Conservation (phyloP, 305 asterid species). For the Fraxinus floribunda region DNA sequence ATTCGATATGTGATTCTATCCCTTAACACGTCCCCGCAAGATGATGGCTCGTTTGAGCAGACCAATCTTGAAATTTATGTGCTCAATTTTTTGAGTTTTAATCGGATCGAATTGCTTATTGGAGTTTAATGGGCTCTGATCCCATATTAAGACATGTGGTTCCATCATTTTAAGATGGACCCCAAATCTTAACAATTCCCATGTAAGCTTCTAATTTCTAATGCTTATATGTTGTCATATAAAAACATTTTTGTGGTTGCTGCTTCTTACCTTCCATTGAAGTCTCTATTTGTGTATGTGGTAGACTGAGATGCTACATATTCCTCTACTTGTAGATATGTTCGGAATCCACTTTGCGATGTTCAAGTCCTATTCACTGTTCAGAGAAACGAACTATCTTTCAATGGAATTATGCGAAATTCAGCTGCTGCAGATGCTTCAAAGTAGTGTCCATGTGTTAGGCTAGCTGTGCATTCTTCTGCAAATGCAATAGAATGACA, state of each 20-base stretch:
- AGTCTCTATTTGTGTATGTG: conserved; percentile 3
- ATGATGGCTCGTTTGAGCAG: no score
- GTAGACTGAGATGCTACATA: neutral
- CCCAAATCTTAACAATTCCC: neutral
- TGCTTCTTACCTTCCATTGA: conserved; percentile 15
- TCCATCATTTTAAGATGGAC: no score
- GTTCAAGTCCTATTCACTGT: conserved; percentile 22
- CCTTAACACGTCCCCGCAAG: no score
- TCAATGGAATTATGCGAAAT: conserved; percentile 30
- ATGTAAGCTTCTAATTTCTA: neutral
- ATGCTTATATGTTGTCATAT: neutral
- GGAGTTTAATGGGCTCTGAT: no score
- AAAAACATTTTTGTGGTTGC: neutral
- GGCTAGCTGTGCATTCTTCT: conserved; percentile 27
- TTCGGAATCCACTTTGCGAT: conserved; percentile 16
- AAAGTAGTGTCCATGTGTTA: neutral
- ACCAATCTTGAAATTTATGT: no score
- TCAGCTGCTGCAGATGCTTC: conserved; percentile 25
- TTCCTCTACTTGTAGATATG: conserved; percentile 7
- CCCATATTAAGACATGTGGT: no score
- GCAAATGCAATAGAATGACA: conserved; percentile 37
- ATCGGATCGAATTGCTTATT: no score
- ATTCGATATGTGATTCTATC: no score
- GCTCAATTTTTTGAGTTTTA: no score
- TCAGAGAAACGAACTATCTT: conserved; percentile 49